Percentiles rank a stretch among this genome's conserved stretches.
phyloP scores from a whole-genome alignment of 352 stramenopile species.

The Pythium insidiosum region DNA sequence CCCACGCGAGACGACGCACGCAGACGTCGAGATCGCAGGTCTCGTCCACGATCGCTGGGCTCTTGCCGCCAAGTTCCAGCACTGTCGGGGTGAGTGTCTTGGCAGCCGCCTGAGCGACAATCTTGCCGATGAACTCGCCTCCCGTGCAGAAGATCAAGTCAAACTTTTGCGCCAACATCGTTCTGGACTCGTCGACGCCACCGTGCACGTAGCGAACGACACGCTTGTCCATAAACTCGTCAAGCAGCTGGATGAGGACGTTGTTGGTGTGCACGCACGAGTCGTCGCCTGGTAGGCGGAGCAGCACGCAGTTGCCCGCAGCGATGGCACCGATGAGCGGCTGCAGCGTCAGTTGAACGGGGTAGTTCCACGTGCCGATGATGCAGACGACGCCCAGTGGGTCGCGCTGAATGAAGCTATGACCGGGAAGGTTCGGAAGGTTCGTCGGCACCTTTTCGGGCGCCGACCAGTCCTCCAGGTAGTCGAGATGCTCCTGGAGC shows the following conservation, averaged over 20 bases:
- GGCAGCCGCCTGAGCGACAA: conserved; percentile 88
- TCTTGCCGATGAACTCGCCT: conserved; percentile 73
- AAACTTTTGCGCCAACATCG: conserved; percentile 65
- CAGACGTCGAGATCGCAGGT: conserved; percentile 42
- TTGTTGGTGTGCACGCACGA: conserved; percentile 50
- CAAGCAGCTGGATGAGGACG: conserved; percentile 43
- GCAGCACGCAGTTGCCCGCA: conserved; percentile 90
- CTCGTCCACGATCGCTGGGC: conserved; percentile 78
- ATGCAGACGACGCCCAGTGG: conserved; percentile 83
- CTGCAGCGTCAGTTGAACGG: conserved; percentile 67
- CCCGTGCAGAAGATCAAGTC: conserved; percentile 86
- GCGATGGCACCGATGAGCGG: conserved; percentile 71
- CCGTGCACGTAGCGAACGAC: conserved; percentile 83
- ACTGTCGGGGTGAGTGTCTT: conserved; percentile 92
- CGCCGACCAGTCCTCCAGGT: conserved; percentile 57
- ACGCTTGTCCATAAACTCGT: conserved; percentile 69
- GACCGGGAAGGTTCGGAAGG: conserved; percentile 44
- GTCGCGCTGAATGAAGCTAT: conserved; percentile 57
- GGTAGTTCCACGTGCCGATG: conserved; percentile 93
- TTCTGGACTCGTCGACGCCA: conserved; percentile 71
- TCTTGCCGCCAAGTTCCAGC: conserved; percentile 95
- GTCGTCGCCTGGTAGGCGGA: conserved; percentile 90
- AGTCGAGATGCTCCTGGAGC: conserved; percentile 71
- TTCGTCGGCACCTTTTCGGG: conserved; percentile 40
- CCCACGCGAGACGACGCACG: conserved; percentile 80